A percentile compares a stretch with the other conserved stretches of the same genome.
Evolutionary conservation across 2,329 filamentous ascomycete species (phyloP).

Genomic region (Sporothrix luriei): DNA sequence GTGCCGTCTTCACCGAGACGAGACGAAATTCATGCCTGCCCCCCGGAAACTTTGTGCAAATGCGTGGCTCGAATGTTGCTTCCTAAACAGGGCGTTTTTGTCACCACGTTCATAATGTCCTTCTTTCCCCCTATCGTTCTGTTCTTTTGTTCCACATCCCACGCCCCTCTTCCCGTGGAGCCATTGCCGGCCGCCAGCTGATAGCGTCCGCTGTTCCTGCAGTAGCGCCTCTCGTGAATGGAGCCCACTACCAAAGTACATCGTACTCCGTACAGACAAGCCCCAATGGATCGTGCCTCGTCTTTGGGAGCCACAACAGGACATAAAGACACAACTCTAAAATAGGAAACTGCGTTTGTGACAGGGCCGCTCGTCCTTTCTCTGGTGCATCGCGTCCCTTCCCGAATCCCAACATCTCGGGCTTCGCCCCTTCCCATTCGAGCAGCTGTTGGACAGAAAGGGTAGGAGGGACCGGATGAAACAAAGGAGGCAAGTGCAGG

Average conservation of each 20-base stretch:
- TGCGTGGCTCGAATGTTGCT: conserved; percentile 9
- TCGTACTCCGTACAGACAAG: neutral
- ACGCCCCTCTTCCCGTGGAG: neutral
- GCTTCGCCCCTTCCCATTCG: conserved; percentile 13
- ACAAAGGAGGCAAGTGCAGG: conserved; percentile 20
- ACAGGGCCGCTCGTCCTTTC: neutral
- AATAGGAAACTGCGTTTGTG: conserved; percentile 17
- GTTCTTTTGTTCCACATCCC: neutral
- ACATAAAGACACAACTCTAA: conserved; percentile 5
- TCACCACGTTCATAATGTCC: neutral
- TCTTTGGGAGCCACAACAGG: neutral
- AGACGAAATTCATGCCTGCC: conserved; percentile 17
- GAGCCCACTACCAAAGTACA: neutral
- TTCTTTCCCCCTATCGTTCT: neutral
- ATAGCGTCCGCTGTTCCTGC: conserved; percentile 22
- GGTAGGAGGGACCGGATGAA: conserved; percentile 14
- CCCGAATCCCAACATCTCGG: neutral
- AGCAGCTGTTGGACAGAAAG: neutral
- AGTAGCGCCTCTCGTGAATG: conserved; percentile 19
- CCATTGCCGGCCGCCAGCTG: conserved; percentile 11
- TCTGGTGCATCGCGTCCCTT: neutral
- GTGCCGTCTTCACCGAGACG: conserved; percentile 11
- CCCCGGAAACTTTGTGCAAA: neutral
- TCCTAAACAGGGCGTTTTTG: conserved; percentile 1
- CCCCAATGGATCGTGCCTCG: conserved; percentile 7